Base-by-base conservation (phyloP, 2,329 filamentous ascomycete genomes). In the Tetracladium maxilliforme region DNA sequence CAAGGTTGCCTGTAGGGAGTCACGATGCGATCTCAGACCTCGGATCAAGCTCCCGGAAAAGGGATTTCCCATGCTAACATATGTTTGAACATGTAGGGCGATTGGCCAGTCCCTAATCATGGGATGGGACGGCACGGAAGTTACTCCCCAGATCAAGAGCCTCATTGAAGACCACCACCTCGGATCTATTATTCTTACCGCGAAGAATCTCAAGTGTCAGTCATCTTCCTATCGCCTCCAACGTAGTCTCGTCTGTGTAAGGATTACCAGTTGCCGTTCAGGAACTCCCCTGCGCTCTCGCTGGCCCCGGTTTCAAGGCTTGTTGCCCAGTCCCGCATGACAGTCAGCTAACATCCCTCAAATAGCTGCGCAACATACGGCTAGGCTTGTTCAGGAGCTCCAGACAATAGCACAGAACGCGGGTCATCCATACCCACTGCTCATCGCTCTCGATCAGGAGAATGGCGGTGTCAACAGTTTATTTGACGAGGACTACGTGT, bases 391-490 rank as follows among this genome's bases (percentile, higher is more conserved):
- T 16, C 78, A 90, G 43, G 84, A 95, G 43, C 62, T 98, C 22
- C 90, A 98, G 51, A 84, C 75, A 24, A 87, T 92, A 44, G 90
- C 90, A 19, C 80, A 82, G 44, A 69, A 92, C 51, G 78, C 87
- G 31, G 87, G 87, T 12, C 87, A 95, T 49, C 77, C 80, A 4
- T 76, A 87, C 4, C 90, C 90, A 3, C 57, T 98, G 11, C 61
- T 92, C 27, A 94, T 98, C 39, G 86, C 80, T 19, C 59, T 95
- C 19, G 90, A 95, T 45, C 90, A 98, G 47, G 90, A 98, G 49
- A 95, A 98, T 70, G 90, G 90, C 35, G 86, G 87, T 4, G 87
- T 94, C 48, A 95, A 94, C 56, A 93, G 83, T 52, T 65, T 95
- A 3, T 94, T 92, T 43, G 87, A 95, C 47, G 84, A 93, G 39